These are phyloP conservation scores for Globisporangium ultimum DNA, from an alignment of 352 stramenopile species.

Conservation along the genomic window DNA sequence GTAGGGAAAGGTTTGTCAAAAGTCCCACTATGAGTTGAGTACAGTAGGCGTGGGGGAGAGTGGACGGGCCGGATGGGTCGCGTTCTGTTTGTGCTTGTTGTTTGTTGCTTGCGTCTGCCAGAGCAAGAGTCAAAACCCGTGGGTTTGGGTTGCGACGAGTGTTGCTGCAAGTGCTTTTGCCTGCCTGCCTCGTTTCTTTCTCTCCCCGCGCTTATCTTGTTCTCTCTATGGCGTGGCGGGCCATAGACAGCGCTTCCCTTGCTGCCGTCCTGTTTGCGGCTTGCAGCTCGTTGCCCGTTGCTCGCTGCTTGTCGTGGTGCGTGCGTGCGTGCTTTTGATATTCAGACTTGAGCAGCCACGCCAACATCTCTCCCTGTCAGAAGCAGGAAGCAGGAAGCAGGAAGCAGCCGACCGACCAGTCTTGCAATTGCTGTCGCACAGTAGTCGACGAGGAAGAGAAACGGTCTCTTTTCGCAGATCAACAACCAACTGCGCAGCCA, in stretches of 20 bases:
- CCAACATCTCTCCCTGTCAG: slow-evolving; percentile 8
- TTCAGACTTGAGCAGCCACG: slow-evolving; percentile 9
- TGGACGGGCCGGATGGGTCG: not conserved
- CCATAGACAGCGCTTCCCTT: too few relatives aligned
- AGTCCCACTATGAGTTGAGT: not conserved
- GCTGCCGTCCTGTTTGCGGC: too few relatives aligned
- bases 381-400: too few relatives aligned
- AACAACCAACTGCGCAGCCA: not conserved
- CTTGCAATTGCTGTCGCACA: not conserved
- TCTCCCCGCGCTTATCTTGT: not conserved
- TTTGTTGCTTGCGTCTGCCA: too few relatives aligned
- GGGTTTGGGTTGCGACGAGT: not conserved
- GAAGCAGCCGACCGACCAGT: not conserved
- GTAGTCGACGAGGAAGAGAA: not conserved
- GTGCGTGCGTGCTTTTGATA: slow-evolving; percentile 1
- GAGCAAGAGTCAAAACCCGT: not conserved
- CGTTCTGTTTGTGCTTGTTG: too few relatives aligned
- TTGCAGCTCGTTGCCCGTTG: not conserved
- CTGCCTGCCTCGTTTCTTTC: not conserved
- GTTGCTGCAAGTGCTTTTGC: too few relatives aligned
- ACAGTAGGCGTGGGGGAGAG: not conserved
- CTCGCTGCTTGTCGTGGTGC: not conserved
- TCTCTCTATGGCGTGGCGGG: not conserved
- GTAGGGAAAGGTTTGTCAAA: not conserved
- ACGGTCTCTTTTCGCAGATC: slow-evolving; percentile 1